Conservation (phyloP, 805 yeast species). For the Zygoascus flipseniorum region DNA sequence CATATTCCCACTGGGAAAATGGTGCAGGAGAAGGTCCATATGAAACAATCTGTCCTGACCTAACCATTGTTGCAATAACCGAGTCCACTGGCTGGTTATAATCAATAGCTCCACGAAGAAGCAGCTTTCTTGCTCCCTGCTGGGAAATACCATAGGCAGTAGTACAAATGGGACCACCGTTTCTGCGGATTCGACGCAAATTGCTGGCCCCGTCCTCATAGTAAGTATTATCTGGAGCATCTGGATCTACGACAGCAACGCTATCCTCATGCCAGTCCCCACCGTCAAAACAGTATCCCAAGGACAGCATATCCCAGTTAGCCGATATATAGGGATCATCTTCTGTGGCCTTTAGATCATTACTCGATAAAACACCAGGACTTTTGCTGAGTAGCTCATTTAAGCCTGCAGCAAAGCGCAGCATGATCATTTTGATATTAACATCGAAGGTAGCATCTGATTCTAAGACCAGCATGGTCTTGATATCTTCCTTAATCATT, state of each 20-base stretch:
- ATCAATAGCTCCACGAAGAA: conserved; percentile 7
- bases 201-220: background rate
- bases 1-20: conserved; percentile 11
- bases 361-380: background rate
- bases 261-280: background rate
- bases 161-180: conserved; percentile 7
- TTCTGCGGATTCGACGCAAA: conserved; percentile 5
- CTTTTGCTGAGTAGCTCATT: conserved; percentile 2
- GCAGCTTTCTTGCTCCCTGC: conserved; percentile 11
- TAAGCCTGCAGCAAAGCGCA: conserved; percentile 4
- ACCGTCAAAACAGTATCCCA: conserved; percentile 8
- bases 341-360: background rate
- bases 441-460: conserved; percentile 14
- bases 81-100: conserved; percentile 8
- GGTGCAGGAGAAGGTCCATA: conserved; percentile 8
- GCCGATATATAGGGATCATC: conserved; percentile 7
- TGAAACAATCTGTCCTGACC: background rate
- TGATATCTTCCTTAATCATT: conserved; percentile 4
- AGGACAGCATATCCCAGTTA: conserved; percentile 9
- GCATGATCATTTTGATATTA: conserved; percentile 2
- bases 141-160: conserved; percentile 9
- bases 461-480: conserved; percentile 8
- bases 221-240: conserved; percentile 1
- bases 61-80: conserved; percentile 4
- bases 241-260: conserved; percentile 1